Evolutionary conservation across 768 basidiomycete species (phyloP), one percentile per base, ranked within the genome.

Genomic region (Neoboletus subvelutipes): DNA sequence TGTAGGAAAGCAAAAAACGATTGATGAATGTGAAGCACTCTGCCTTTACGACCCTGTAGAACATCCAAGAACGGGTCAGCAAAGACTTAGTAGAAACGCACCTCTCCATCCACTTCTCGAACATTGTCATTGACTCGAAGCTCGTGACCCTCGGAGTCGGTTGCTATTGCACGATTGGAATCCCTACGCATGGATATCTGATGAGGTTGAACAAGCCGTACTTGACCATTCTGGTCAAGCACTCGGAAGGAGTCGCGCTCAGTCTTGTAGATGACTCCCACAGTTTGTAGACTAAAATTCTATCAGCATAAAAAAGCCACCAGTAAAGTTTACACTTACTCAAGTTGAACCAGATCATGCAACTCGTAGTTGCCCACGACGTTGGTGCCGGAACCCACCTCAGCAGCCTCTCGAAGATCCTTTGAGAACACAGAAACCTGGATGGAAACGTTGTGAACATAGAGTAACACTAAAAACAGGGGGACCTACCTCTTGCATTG

Each of bases 401-500:
- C 97, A 1, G 97, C 95, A 29, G 97, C 97, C 69, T 96, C 94
- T 63, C 97, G 87, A 26, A 99, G 77, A 74, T 99, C 97, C 76
- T 95, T 96, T 0, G 94, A 90, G 75, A 99, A 99, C 3, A 97
- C 96, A 28, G 93, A 94, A 49, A 98, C 89, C 94, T 96, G 42
- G 50, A 37, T 45, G 24, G 28, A 51, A 26, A 31, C 18, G 48
- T 46, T 40, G 56, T 64, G 52, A 60, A 48, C 46, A 53, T 34
- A 28, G 4, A 26, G 20, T n/a, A 26, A 28, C 37, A 24, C 3
- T 29, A 24, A 24, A 36, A 54, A 24, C 12, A 50, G 4, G 45
- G n/a, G 1, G 11, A 63, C 75, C 49, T 57, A 92, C 94, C 84
- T 98, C 96, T 65, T 93, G 90, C 85, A 94, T 86, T 3, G 90